Evolutionary conservation across 148 eudicot genomes (phyloP), one percentile per base, ranked within the genome.

Genomic region (Vaccinium macrocarpon): DNA sequence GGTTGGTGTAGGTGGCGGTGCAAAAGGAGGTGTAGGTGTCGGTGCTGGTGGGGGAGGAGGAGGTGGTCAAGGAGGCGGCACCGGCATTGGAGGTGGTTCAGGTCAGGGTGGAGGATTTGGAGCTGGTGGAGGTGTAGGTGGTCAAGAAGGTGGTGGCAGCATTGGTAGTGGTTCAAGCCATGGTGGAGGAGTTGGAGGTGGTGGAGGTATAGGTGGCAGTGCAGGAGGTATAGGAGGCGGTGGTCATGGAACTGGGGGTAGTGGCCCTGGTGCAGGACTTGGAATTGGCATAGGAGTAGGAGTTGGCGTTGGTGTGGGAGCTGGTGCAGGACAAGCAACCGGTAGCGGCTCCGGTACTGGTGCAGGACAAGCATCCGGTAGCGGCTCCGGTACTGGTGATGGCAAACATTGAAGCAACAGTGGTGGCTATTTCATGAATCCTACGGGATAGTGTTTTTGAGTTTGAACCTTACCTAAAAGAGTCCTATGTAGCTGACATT

Each of bases 121-220:
- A 35, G 85, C 42, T 35, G 85, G 80, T 2, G 70, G 79, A 5
- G 84, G 84, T 6, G 53, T 46, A n/a, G 82, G 85, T 12, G 85
- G 88, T 0, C 21, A 18, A 57, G 82, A 79, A 27, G 85, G 25
- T 0, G 83, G 80, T 1, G 85, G 74, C 4, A 83, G 80, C 0
- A 85, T 6, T 5, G 83, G 82, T 0, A 80, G 72, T 14, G 83
- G 83, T 13, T 66, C 72, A 23, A 83, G 83, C 1, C 75, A 70
- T 1, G 86, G 82, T 5, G 84, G 81, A 12, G 84, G 82, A 1
- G 62, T 81, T 21, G 87, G 87, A 19, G 84, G 78, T 11, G 87
- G 87, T 5, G 70, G 23, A 11, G 87, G 87, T 9, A 68, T 62
- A 18, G 87, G 84, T 2, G 55, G 48, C 29, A 81, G 84, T 3